A percentile compares a stretch with the other conserved stretches of the same genome.
Evolutionary conservation across 352 stramenopile genomes (phyloP).

Genomic region (Globisporangium ultimum): DNA sequence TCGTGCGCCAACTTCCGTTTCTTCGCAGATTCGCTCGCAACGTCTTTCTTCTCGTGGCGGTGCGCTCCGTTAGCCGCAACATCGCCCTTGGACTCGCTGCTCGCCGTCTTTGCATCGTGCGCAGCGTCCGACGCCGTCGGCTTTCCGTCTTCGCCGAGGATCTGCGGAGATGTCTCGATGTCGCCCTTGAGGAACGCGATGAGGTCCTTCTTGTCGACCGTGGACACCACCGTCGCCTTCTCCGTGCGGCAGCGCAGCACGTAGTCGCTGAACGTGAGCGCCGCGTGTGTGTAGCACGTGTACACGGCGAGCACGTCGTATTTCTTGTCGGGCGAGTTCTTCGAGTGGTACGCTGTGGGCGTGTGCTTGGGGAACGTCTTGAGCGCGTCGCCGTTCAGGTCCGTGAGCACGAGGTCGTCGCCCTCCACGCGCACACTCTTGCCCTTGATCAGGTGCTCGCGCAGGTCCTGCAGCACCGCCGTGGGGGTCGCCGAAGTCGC

Average conservation of each 20-base stretch:
- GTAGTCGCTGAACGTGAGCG: conserved; percentile 79
- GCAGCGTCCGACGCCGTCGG: conserved; percentile 1
- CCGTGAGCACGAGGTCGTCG: conserved; percentile 59
- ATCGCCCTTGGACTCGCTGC: conserved; percentile 1
- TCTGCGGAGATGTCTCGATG: conserved; percentile 76
- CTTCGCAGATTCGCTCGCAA: conserved; percentile 21
- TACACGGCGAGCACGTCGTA: conserved; percentile 81
- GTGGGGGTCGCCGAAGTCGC: conserved; percentile 1
- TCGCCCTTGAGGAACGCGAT: conserved; percentile 83
- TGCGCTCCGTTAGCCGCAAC: conserved; percentile 1
- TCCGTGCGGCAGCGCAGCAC: conserved; percentile 78
- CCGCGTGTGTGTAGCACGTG: conserved; percentile 77
- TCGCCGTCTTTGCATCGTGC: conserved; percentile 1
- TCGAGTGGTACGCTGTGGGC: conserved; percentile 76
- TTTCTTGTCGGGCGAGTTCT: conserved; percentile 68
- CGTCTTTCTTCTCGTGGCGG: conserved; percentile 12
- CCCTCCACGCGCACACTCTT: conserved; percentile 51
- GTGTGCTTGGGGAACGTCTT: conserved; percentile 57
- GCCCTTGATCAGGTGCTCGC: conserved; percentile 73
- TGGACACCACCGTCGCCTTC: conserved; percentile 79
- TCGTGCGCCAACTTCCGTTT: conserved; percentile 42
- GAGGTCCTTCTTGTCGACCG: conserved; percentile 87
- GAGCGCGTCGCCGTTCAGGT: conserved; percentile 45
- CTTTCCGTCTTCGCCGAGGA: conserved; percentile 27
- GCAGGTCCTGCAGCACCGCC: conserved; percentile 42